Conservation (phyloP, 2,329 filamentous ascomycete genomes). For the Tolypocladium nubicola region DNA sequence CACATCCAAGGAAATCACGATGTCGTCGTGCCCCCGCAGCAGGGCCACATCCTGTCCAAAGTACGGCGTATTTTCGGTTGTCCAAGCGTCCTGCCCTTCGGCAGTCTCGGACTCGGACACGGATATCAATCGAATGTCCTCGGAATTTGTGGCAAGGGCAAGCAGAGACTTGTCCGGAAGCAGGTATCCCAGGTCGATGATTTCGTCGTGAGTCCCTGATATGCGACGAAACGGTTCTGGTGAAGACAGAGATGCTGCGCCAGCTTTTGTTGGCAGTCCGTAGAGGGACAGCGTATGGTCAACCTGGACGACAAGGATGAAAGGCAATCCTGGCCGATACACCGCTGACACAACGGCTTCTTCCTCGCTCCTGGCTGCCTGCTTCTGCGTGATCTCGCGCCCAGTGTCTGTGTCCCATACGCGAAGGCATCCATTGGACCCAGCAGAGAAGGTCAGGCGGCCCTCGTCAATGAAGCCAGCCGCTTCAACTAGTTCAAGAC, state of each 20-base stretch:
- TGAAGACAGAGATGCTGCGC: constrained; percentile 21
- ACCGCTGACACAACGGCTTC: constrained; percentile 64
- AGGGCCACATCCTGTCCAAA: constrained; percentile 86
- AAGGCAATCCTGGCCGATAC: constrained; percentile 52
- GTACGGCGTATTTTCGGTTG: constrained; percentile 36
- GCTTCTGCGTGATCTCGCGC: constrained; percentile 67
- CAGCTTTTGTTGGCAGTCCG: constrained; percentile 30
- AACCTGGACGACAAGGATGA: constrained; percentile 72
- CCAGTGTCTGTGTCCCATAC: constrained; percentile 75
- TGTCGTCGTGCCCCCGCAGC: constrained; percentile 85
- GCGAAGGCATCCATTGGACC: constrained; percentile 70
- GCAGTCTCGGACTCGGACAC: constrained; percentile 33
- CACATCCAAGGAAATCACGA: constrained; percentile 86
- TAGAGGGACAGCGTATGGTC: constrained; percentile 83
- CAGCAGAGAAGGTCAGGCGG: constrained; percentile 68
- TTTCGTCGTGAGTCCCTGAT: constrained; percentile 93
- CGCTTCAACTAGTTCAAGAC: constrained; percentile 75
- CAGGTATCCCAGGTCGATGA: constrained; percentile 87
- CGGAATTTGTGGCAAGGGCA: constrained; percentile 88
- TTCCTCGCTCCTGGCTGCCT: constrained; percentile 47
- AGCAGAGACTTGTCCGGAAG: constrained; percentile 71
- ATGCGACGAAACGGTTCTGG: constrained; percentile 61
- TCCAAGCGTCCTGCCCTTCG: constrained; percentile 10
- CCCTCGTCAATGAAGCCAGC: constrained; percentile 69
- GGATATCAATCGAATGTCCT: constrained; percentile 82